Base-by-base conservation (phyloP, 495 filamentous ascomycete genomes). In the Talaromyces liani region DNA sequence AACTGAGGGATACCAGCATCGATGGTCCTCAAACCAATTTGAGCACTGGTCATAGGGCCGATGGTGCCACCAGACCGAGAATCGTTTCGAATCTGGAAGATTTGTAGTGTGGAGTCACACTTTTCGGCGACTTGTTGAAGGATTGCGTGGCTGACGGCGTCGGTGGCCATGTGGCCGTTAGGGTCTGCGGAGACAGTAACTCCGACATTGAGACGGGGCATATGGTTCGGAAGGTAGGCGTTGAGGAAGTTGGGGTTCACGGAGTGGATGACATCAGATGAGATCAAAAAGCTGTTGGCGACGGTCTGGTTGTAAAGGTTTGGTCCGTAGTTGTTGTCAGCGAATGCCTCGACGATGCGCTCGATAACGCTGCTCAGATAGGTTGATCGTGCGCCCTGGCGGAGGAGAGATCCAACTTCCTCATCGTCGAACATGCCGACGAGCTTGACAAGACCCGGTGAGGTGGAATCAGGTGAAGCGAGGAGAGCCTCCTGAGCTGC, bases 61-160 rank as follows among this genome's bases (percentile, higher is more conserved):
- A 97, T 92, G 1, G 94, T 98, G 3, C 94, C 94, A 33, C 94
- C 94, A 66, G 84, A 88, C 34, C 94, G 80, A 7, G 79, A 85
- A 72, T 97, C 94, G 68, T 98, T 98, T 39, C 94, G 80, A 70
- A 97, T 97, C 79, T 96, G 92, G 80, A 97, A 97, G 12, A 93
- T 78, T 76, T 98, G 94, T 66, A 96, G 75, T 34, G 82, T 85
- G 33, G 83, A 82, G 34, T 81, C 89, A 60, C 80, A 81, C 51
- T 88, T 87, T 55, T 88, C 84, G 4, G 90, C 91, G 53, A 94
- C 80, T 16, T 88, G 83, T 67, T 87, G 83, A 18, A 97, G 75
- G 56, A 97, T 80, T 0, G 89, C 87, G 25, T 88, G 86, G 54
- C 87, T 91, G 31, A 95, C 86, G 63, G 86, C 84, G 70, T 97